A percentile compares a stretch with the other conserved stretches of the same genome.
Evolutionary conservation across 2,329 filamentous ascomycete species (phyloP).

Genomic region (Ophiostoma fasciatum): DNA sequence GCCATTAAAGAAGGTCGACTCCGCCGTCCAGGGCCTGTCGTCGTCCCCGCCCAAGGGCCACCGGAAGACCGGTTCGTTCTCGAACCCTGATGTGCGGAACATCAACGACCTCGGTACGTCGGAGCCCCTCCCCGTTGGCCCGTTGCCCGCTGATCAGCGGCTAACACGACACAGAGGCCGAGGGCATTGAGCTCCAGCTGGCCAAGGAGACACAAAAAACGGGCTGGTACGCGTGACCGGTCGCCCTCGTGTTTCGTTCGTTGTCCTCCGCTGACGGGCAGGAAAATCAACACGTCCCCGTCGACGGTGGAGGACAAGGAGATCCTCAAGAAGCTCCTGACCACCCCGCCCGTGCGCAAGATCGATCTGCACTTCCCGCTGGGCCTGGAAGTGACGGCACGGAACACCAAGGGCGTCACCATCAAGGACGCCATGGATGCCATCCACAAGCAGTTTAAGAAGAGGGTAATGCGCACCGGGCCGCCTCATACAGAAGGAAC

Average conservation of each 20-base stretch:
- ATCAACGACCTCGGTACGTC: constrained; percentile 71
- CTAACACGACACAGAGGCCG: constrained; percentile 73
- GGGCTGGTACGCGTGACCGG: constrained; percentile 52
- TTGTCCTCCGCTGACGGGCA: constrained; percentile 21
- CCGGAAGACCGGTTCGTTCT: constrained; percentile 37
- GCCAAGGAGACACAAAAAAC: constrained; percentile 74
- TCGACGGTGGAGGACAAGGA: constrained; percentile 67
- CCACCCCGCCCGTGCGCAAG: constrained; percentile 75
- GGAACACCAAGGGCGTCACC: constrained; percentile 87
- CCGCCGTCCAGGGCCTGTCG: constrained; percentile 67
- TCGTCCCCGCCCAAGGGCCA: constrained; percentile 47
- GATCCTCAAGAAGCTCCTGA: constrained; percentile 66
- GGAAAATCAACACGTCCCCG: constrained; percentile 89
- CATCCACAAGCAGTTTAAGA: constrained; percentile 93
- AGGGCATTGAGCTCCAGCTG: constrained; percentile 56
- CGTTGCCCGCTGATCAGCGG: constrained; percentile 66
- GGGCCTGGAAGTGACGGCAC: constrained; percentile 73
- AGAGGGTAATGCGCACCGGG: too few species aligned
- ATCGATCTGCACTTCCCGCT: constrained; percentile 87
- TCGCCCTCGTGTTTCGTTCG: constrained; percentile 4
- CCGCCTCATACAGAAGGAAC: too few species aligned
- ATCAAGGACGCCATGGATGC: constrained; percentile 95
- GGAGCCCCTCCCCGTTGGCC: constrained; percentile 61
- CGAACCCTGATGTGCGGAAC: constrained; percentile 57
- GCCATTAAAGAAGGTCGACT: constrained; percentile 79